Percentiles rank a stretch among this genome's conserved stretches.
Evolutionary conservation across 2,329 filamentous ascomycete species (phyloP).

Genomic region (Aspergillus latus): DNA sequence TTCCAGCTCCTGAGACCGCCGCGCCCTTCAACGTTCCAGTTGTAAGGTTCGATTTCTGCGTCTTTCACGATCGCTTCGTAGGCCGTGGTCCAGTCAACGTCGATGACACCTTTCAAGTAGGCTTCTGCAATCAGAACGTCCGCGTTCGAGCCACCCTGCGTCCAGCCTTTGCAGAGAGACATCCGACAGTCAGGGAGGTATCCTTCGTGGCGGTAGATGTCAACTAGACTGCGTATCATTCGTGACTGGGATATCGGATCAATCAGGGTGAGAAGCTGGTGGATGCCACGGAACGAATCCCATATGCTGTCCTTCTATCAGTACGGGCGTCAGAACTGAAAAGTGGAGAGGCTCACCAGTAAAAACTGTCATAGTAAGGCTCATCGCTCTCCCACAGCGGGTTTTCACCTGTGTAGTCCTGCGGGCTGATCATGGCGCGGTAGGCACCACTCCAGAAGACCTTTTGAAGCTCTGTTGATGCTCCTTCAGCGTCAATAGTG

Average conservation of each 20-base stretch:
- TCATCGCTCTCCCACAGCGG: conserved; percentile 64
- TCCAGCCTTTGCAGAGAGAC: conserved; percentile 72
- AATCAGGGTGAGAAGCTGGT: conserved; percentile 67
- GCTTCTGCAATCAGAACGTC: conserved; percentile 68
- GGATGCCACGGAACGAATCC: conserved; percentile 69
- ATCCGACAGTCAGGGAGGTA: conserved; percentile 75
- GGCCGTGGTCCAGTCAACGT: conserved; percentile 67
- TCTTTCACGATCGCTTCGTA: conserved; percentile 72
- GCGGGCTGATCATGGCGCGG: conserved; percentile 68
- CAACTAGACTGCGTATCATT: conserved; percentile 70
- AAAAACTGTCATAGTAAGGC: conserved; percentile 74
- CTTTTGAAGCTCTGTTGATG: conserved; percentile 55
- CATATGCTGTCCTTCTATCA: conserved; percentile 52
- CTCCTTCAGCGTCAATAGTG: conserved; percentile 55
- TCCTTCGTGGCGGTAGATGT: conserved; percentile 68
- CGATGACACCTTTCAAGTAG: conserved; percentile 64
- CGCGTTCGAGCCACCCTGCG: conserved; percentile 73
- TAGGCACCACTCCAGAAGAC: conserved; percentile 72
- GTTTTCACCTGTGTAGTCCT: conserved; percentile 74
- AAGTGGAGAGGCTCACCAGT: conserved; percentile 53
- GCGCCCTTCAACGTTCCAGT: conserved; percentile 70
- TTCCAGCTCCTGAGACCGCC: conserved; percentile 74
- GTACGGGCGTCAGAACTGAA: background rate
- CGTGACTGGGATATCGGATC: conserved; percentile 64
- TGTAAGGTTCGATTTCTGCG: conserved; percentile 66